Evolutionary conservation across 768 basidiomycete species (phyloP).

Genomic region (Rhodotorula diobovata): DNA sequence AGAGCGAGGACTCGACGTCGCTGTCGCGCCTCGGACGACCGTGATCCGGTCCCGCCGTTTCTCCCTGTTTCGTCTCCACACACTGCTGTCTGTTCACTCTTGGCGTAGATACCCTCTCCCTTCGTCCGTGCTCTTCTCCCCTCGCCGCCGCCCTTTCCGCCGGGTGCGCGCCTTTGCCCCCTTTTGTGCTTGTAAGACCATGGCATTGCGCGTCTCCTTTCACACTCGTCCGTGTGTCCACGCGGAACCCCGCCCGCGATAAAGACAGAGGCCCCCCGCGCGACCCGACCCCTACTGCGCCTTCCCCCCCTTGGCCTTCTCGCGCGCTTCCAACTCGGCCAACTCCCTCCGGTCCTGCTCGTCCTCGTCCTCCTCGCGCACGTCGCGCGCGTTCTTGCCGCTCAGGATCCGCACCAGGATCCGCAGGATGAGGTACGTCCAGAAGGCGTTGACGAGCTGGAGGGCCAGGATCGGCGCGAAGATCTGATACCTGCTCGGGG

Average conservation of each 20-base stretch:
- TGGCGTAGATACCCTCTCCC: not conserved
- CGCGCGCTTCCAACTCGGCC: constrained; percentile 34
- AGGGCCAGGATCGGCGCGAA: constrained; percentile 69
- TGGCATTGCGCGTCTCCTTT: too few relatives aligned
- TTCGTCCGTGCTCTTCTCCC: not conserved
- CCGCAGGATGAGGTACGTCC: constrained; percentile 78
- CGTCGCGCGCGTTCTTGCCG: constrained; percentile 53
- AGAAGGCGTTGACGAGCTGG: constrained; percentile 83
- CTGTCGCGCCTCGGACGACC: constrained; percentile 7
- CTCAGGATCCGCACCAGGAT: constrained; percentile 34
- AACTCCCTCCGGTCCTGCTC: constrained; percentile 48
- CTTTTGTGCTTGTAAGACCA: too few relatives aligned
- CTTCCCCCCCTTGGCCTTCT: constrained; percentile 5
- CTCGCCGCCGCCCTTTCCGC: too few relatives aligned
- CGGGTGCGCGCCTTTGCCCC: too few relatives aligned
- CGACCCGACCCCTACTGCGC: constrained; percentile 7
- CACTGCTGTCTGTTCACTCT: too few relatives aligned
- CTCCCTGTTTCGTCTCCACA: not conserved
- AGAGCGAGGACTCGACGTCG: constrained; percentile 16
- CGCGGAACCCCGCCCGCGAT: too few relatives aligned
- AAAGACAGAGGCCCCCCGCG: not conserved
- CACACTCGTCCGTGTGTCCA: too few relatives aligned
- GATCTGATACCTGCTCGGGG: constrained; percentile 60
- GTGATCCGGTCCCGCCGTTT: not conserved
- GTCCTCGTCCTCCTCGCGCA: constrained; percentile 63